These are phyloP conservation scores for Aspergillus ostianus DNA, from an alignment of 495 filamentous ascomycete genomes.

Conservation along the genomic window DNA sequence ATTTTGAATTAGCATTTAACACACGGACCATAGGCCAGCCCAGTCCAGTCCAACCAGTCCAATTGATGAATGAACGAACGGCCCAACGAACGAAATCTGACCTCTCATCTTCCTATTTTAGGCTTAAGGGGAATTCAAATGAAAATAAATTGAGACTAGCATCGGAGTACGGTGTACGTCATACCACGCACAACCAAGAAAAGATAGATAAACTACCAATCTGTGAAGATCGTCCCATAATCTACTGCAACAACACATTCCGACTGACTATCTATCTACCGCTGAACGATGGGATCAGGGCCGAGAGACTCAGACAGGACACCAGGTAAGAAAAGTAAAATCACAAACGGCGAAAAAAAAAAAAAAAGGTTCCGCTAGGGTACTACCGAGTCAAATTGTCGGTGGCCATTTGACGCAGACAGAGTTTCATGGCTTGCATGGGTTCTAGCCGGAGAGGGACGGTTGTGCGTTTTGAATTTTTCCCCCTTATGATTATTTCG, in stretches of 20 bases:
- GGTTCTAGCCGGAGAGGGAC: slow-evolving; percentile 8
- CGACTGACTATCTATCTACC: background rate
- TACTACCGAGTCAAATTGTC: slow-evolving; percentile 13
- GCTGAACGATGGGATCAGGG: slow-evolving; percentile 2
- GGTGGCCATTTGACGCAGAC: slow-evolving; percentile 10
- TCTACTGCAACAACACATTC: no score
- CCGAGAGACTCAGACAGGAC: background rate
- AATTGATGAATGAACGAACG: background rate
- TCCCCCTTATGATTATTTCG: background rate
- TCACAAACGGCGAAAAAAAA: background rate
- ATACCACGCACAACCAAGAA: no score
- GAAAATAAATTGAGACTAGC: no score
- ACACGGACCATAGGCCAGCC: background rate
- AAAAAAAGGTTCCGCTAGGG: slow-evolving; percentile 11
- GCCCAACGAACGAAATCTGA: background rate
- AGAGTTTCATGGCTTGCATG: slow-evolving; percentile 23
- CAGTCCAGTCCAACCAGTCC: no score
- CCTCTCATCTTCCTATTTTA: background rate
- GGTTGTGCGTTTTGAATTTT: slow-evolving; percentile 3
- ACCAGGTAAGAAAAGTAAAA: background rate
- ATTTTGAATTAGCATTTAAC: no score
- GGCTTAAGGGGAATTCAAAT: background rate
- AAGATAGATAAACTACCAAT: no score
- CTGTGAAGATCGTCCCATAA: background rate
- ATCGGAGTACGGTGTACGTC: no score